phyloP scores from a whole-genome alignment of 257 asterid species.

The Sherardia arvensis region DNA sequence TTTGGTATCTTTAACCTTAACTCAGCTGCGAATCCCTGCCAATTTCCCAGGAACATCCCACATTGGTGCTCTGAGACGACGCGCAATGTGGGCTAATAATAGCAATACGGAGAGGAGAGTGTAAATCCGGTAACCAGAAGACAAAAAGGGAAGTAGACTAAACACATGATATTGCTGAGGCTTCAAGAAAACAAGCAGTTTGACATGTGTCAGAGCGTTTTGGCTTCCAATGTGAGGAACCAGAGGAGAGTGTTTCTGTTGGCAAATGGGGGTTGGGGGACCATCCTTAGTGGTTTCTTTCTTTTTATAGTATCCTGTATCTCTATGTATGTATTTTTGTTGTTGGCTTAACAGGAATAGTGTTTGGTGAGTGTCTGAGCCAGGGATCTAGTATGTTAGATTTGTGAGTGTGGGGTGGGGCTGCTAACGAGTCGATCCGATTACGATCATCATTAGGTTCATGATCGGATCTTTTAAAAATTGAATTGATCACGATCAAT shows the following conservation, averaged over 20 bases:
- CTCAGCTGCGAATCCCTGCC: conserved; percentile 1
- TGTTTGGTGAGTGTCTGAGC: conserved; percentile 11
- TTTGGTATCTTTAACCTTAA: conserved; percentile 3
- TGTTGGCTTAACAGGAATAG: background rate
- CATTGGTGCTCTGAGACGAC: background rate
- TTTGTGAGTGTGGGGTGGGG: conserved; percentile 2
- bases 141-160: background rate
- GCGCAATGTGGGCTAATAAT: background rate
- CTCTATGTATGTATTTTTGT: too few species aligned
- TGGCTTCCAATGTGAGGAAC: conserved; percentile 26
- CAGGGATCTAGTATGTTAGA: conserved; percentile 10
- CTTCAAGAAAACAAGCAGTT: conserved; percentile 14
- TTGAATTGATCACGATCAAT: too few species aligned
- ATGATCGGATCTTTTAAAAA: too few species aligned
- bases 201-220: conserved; percentile 12
- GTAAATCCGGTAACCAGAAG: conserved; percentile 14
- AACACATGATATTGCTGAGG: conserved; percentile 19
- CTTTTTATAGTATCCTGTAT: too few species aligned
- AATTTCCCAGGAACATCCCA: conserved; percentile 2
- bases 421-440: too few species aligned
- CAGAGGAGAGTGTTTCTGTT: conserved; percentile 10
- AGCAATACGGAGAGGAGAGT: background rate
- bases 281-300: background rate
- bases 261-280: conserved; percentile 8
- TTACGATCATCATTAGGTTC: too few species aligned